These are phyloP conservation scores for Powellomyces hirtus DNA, from an alignment of 192 early-diverging fungal species.

Conservation along the genomic window DNA sequence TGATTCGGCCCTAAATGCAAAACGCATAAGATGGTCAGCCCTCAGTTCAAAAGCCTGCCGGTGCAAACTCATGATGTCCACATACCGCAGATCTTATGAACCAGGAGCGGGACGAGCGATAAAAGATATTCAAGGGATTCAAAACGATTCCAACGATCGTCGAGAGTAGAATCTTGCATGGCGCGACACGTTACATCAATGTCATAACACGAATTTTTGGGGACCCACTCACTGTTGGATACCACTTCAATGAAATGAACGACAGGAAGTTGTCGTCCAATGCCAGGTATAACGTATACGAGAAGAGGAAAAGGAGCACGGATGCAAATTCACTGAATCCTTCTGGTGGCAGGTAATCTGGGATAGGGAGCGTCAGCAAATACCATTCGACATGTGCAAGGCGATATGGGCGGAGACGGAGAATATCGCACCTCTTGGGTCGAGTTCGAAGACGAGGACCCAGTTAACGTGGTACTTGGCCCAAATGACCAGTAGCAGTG, in stretches of 20 bases:
- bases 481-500: slow-evolving; percentile 31
- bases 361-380: too few relatives aligned
- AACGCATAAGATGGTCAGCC: not conserved
- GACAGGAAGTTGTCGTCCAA: slow-evolving; percentile 21
- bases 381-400: too few relatives aligned
- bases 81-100: slow-evolving; percentile 8
- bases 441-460: slow-evolving; percentile 44
- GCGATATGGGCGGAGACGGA: too few relatives aligned
- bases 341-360: slow-evolving; percentile 24
- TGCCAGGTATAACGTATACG: slow-evolving; percentile 25
- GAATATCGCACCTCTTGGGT: slow-evolving; percentile 40
- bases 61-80: not conserved
- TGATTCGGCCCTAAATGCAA: slow-evolving; percentile 11
- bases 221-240: too few relatives aligned
- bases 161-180: slow-evolving; percentile 16
- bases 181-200: not conserved
- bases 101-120: slow-evolving; percentile 31
- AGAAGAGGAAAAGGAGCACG: slow-evolving; percentile 20
- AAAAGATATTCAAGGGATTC: slow-evolving; percentile 20
- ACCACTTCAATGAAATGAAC: slow-evolving; percentile 25
- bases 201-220: too few relatives aligned
- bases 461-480: slow-evolving; percentile 34
- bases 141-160: slow-evolving; percentile 13
- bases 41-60: not conserved
- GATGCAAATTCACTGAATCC: slow-evolving; percentile 25